Evolutionary conservation across 2,329 filamentous ascomycete species (phyloP).

Genomic region (Aspergillus sp.): DNA sequence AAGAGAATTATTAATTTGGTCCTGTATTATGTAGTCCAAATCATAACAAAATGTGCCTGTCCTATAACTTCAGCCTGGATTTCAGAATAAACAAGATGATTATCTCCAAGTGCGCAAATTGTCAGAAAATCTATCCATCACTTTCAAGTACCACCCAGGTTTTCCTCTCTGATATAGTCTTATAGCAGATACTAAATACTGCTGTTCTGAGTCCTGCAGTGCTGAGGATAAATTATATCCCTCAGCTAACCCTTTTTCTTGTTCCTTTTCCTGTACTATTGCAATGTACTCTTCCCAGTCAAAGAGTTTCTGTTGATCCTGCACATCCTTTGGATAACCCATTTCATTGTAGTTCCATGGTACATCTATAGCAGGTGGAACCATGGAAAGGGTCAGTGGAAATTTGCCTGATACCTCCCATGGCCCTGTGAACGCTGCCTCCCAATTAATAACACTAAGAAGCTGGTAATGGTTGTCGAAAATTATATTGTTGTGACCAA

Average conservation of each 20-base stretch:
- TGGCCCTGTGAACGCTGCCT: slow-evolving; percentile 8
- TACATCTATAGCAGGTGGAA: slow-evolving; percentile 9
- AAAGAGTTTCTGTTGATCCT: not conserved
- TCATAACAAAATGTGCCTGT: no score
- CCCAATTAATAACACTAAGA: slow-evolving; percentile 10
- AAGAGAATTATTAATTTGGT: no score
- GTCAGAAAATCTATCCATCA: slow-evolving; percentile 2
- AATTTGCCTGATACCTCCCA: slow-evolving; percentile 5
- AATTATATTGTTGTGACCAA: slow-evolving; percentile 13
- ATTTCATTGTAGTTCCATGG: slow-evolving; percentile 5
- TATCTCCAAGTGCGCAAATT: no score
- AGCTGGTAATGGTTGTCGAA: slow-evolving; percentile 8
- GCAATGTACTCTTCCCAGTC: slow-evolving; percentile 1
- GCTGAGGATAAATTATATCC: slow-evolving; percentile 4
- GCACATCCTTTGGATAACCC: slow-evolving; percentile 3
- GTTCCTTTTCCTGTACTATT: slow-evolving; percentile 2
- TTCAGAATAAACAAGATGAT: no score
- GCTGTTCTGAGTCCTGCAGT: slow-evolving; percentile 1
- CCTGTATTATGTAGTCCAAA: no score
- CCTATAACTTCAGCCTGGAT: no score
- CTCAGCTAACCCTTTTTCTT: not conserved
- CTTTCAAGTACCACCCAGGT: slow-evolving; percentile 3
- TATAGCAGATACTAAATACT: slow-evolving; percentile 4
- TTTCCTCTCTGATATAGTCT: slow-evolving; percentile 3
- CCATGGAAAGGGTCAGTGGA: slow-evolving; percentile 4